Evolutionary conservation across 768 basidiomycete genomes (phyloP).

Genomic region (Favolaschia claudopus): DNA sequence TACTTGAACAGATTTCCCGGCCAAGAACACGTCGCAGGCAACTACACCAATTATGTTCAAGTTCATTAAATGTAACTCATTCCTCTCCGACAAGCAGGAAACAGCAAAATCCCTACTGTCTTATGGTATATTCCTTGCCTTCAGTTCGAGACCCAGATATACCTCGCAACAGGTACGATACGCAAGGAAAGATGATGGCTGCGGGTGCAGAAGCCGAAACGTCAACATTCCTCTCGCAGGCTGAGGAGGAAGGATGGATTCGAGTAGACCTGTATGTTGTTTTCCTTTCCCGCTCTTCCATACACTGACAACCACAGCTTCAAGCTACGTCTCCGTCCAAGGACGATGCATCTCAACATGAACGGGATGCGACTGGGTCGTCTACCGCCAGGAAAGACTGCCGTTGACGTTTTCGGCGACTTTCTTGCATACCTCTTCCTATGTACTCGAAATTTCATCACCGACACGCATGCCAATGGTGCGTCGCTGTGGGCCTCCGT

Average conservation of each 20-base stretch:
- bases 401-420: slow-evolving; percentile 82
- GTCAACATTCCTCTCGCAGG: slow-evolving; percentile 61
- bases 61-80: too few relatives aligned
- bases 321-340: slow-evolving; percentile 81
- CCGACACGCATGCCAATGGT: slow-evolving; percentile 85
- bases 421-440: slow-evolving; percentile 77
- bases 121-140: slow-evolving; percentile 53
- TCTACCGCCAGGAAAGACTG: slow-evolving; percentile 69
- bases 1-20: slow-evolving; percentile 70
- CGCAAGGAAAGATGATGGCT: slow-evolving; percentile 66
- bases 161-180: slow-evolving; percentile 62
- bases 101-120: slow-evolving; percentile 82
- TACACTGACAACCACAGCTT: slow-evolving; percentile 52
- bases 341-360: slow-evolving; percentile 82
- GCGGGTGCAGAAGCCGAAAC: slow-evolving; percentile 83
- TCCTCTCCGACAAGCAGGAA: too few relatives aligned
- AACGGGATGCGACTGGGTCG: slow-evolving; percentile 81
- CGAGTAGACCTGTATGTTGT: slow-evolving; percentile 74
- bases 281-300: background rate
- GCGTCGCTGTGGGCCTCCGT: slow-evolving; percentile 72
- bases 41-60: too few relatives aligned
- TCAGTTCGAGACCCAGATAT: background rate
- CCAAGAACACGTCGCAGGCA: slow-evolving; percentile 86
- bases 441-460: slow-evolving; percentile 79
- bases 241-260: slow-evolving; percentile 81